Base-by-base conservation (phyloP, 2,329 filamentous ascomycete species). In the Fusarium agapanthi region DNA sequence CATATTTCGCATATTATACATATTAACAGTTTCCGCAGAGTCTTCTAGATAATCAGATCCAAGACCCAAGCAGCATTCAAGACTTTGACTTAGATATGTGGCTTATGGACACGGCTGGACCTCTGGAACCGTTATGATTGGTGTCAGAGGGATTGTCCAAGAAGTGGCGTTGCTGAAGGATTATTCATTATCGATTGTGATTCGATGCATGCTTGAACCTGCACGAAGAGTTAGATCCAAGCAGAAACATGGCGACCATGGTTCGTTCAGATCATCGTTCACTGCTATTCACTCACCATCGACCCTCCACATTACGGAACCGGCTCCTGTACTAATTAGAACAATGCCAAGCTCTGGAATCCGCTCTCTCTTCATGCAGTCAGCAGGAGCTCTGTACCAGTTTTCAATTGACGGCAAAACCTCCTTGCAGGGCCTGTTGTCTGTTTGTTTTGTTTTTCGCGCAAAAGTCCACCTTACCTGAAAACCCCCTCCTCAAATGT, bases 31-130 rank as follows among this genome's bases (percentile, higher is more conserved):
- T 0, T 9, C 0, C 5, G 1, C 7, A 20, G 72, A 60, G 57
- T 1, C 37, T 74, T 4, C 40, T 74, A 1, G 72, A 74, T n/a
- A 74, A 74, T 12, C 69, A 65, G 26, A 60, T 65, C 0, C 71
- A 74, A 15, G 61, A 70, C 1, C 41, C 61, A 0, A 40, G 34
- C 2, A 45, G 26, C 1, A 28, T 55, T 0, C 55, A 66, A 15
- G 67, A 72, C 9, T 32, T 69, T 7, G 72, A 74, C 22, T 37
- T 74, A 7, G 68, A 74, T 20, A 18, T 54, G 18, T 74, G 68
- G 71, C 65, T 74, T 2, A 45, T 69, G 30, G 65, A 74, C 7
- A 56, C 65, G 12, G 60, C 54, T 34, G 48, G 55, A 0, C 53
- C 53, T 14, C 16, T 67, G 4, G 54, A 57, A 10, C 18, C 40